Evolutionary conservation across 805 yeast species (phyloP), one percentile per base, ranked within the genome.

Genomic region (Wickerhamiella nectarea): DNA sequence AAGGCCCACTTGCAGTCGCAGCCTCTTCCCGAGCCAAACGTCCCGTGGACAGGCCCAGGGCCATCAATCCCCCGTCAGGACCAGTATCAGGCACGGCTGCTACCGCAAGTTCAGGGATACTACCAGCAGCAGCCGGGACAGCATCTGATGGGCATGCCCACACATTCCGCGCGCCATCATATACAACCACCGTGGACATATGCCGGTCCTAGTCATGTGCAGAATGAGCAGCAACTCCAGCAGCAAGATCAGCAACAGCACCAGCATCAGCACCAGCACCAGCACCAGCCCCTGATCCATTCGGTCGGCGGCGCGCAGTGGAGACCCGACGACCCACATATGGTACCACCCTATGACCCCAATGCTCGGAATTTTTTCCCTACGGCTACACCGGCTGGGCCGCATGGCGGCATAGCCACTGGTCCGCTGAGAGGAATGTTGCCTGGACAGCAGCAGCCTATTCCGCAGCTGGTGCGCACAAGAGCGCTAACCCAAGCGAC

Each of bases 401-500:
- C n/a, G n/a, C 17, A 17, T 18, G 19, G 34, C 34, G 19, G 10
- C 17, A 9, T 14, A 10, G 19, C 17, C 17, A 31, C 19, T 9
- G 10, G 34, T 5, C 3, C 18, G 19, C 8, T 14, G 8, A 14
- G 34, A 14, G 17, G n/a, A n/a, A n/a, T n/a, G n/a, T n/a, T n/a
- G n/a, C n/a, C n/a, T n/a, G n/a, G n/a, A 6, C 35, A 15, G 21
- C 35, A 33, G 21, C 35, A n/a, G 35, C 35, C 15, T 5, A 17
- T 33, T 21, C 35, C 35, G 8, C 38, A 33, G 35, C 29, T 40
- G 6, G 38, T 40, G 12, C 43, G 43, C 38, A 40, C 43, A 2
- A 34, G 43, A 21, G 43, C 43, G 4, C 22, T 40, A 10, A 28
- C 38, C 5, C 43, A 40, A n/a, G 34, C 38, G 5, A 18, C 36